Percentiles rank a stretch among this genome's conserved stretches.
These are phyloP conservation scores for Debaryomyces coudertii DNA, from an alignment of 1,139 yeast species.

Conservation along the genomic window DNA sequence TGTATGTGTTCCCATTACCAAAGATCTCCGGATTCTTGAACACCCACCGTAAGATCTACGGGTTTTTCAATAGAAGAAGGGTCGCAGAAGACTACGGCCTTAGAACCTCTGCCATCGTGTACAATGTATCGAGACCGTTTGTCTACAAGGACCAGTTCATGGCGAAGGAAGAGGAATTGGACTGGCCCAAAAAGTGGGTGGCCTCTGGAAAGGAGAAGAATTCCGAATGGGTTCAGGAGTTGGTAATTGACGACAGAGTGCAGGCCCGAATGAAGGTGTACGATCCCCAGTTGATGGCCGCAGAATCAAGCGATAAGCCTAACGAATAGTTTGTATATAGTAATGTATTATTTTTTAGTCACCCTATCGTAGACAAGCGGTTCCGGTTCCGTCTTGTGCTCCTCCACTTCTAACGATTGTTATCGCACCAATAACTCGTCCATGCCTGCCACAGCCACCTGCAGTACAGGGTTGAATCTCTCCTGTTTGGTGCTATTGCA, in stretches of 20 bases:
- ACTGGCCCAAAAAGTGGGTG: conserved; percentile 93
- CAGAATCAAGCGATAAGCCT: neutral
- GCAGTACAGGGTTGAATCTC: no score
- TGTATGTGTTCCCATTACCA: conserved; percentile 72
- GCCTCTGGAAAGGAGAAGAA: conserved; percentile 65
- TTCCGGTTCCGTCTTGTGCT: neutral
- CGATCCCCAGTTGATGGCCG: conserved; percentile 20
- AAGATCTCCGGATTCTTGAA: conserved; percentile 77
- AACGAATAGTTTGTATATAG: conserved; percentile 9
- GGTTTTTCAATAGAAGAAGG: conserved; percentile 74
- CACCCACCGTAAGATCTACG: conserved; percentile 73
- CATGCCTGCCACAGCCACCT: no score
- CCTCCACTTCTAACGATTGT: no score
- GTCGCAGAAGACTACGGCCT: conserved; percentile 74
- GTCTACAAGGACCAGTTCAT: conserved; percentile 54
- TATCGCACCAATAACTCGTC: neutral
- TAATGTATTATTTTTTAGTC: neutral
- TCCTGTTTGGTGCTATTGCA: no score
- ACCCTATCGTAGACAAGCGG: neutral
- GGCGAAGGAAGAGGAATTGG: conserved; percentile 73
- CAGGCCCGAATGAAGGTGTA: conserved; percentile 59
- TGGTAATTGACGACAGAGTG: conserved; percentile 71
- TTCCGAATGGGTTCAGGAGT: conserved; percentile 88
- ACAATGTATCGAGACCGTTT: conserved; percentile 59
- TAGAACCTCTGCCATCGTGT: conserved; percentile 61